Evolutionary conservation across 441 rosid species (phyloP).

Genomic region (Aquilaria agallochum): DNA sequence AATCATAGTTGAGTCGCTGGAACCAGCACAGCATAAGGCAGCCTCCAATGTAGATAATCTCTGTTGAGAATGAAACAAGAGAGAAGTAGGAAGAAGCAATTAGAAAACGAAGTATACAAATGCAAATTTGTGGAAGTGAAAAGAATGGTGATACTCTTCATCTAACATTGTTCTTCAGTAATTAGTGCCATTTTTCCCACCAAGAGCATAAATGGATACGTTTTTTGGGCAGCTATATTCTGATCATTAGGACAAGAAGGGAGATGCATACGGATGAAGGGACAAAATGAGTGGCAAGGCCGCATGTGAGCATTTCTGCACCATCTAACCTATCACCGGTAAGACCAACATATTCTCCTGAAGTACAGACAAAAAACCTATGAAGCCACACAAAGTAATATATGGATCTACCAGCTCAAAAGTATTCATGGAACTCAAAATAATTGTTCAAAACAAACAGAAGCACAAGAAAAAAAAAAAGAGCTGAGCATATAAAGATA

Average conservation of each 20-base stretch:
- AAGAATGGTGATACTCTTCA: too few relatives aligned
- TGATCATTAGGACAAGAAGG: constrained; percentile 8
- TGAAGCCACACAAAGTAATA: not conserved
- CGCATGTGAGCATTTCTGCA: constrained; percentile 72
- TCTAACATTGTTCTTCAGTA: not conserved
- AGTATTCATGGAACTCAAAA: not conserved
- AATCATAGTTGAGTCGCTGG: constrained; percentile 39
- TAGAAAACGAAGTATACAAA: too few relatives aligned
- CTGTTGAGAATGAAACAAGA: constrained; percentile 28
- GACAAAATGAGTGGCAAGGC: constrained; percentile 80
- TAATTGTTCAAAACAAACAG: not conserved
- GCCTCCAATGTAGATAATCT: constrained; percentile 54
- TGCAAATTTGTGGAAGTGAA: too few relatives aligned
- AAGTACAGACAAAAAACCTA: constrained; percentile 6
- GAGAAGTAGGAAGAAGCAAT: not conserved
- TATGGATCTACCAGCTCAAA: constrained; percentile 2
- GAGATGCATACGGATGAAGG: constrained; percentile 42
- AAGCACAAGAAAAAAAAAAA: not conserved
- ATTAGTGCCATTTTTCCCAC: too few relatives aligned
- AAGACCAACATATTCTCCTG: constrained; percentile 81
- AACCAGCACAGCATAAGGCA: constrained; percentile 40
- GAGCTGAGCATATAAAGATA: not conserved
- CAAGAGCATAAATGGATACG: too few relatives aligned
- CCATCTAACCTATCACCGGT: constrained; percentile 77
- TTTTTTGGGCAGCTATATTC: not conserved